Evolutionary conservation across 129 eudicot genomes (phyloP).

Genomic region (Helianthus tuberosus): DNA sequence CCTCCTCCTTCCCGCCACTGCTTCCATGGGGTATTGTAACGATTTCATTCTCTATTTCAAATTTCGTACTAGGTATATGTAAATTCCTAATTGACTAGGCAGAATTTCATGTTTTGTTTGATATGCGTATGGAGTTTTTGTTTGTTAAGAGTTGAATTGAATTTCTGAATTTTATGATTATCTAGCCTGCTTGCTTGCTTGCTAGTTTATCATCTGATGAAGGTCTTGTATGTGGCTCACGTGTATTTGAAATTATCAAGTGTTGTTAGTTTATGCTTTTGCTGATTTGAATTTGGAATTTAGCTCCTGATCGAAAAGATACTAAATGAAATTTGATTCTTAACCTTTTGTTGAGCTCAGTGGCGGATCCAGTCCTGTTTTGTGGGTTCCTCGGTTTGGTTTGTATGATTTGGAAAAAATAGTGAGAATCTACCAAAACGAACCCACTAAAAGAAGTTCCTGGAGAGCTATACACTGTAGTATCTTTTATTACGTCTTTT

Average conservation of each 20-base stretch:
- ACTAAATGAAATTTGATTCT: constrained; percentile 3
- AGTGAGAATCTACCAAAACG: no score
- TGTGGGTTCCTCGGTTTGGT: no score
- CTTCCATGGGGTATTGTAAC: constrained; percentile 37
- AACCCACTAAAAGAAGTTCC: no score
- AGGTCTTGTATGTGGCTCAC: no score
- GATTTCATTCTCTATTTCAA: background rate
- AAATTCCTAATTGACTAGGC: background rate
- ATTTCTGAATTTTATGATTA: background rate
- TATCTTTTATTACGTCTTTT: background rate
- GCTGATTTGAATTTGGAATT: background rate
- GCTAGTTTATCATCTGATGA: no score
- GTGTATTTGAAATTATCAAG: no score
- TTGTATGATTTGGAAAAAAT: no score
- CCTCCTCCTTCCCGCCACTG: constrained; percentile 24
- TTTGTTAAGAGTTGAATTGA: background rate
- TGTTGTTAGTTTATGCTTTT: constrained; percentile 6
- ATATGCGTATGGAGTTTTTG: background rate
- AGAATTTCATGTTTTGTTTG: constrained; percentile 8
- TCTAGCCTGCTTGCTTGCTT: no score
- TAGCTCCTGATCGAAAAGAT: background rate
- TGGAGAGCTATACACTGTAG: background rate
- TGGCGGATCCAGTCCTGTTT: no score
- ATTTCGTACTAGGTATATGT: background rate
- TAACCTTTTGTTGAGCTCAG: background rate